A percentile compares a stretch with the other conserved stretches of the same genome.
These are phyloP conservation scores for Yamadazyma sp. DNA, from an alignment of 1,139 yeast species.

Conservation along the genomic window DNA sequence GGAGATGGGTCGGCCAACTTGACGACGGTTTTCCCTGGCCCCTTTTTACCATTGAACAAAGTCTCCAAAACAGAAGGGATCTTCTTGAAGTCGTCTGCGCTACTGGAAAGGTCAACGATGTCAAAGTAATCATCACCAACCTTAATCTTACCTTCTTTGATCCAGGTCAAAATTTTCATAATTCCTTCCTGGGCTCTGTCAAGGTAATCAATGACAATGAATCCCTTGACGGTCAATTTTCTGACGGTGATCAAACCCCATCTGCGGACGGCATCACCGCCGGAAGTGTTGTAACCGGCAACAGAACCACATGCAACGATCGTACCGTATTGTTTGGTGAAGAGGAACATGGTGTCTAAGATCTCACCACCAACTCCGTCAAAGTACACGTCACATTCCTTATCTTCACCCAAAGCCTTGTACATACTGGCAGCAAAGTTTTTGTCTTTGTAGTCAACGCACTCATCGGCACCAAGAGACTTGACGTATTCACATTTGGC, in stretches of 20 bases:
- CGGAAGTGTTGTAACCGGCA: slow-evolving; percentile 52
- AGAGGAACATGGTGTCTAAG: slow-evolving; percentile 46
- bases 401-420: slow-evolving; percentile 45
- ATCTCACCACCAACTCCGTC: slow-evolving; percentile 69
- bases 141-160: slow-evolving; percentile 43
- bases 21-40: slow-evolving; percentile 37
- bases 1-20: slow-evolving; percentile 22
- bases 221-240: slow-evolving; percentile 50
- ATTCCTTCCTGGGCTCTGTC: slow-evolving; percentile 37
- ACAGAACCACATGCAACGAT: slow-evolving; percentile 65
- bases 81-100: slow-evolving; percentile 20
- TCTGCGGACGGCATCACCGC: slow-evolving; percentile 30
- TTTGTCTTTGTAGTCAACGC: slow-evolving; percentile 55
- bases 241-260: slow-evolving; percentile 48
- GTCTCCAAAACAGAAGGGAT: slow-evolving; percentile 31
- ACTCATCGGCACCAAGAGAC: slow-evolving; percentile 53
- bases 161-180: slow-evolving; percentile 28
- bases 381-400: slow-evolving; percentile 45
- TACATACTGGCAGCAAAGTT: slow-evolving; percentile 42
- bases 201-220: slow-evolving; percentile 41
- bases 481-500: slow-evolving; percentile 58
- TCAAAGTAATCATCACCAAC: slow-evolving; percentile 21
- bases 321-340: slow-evolving; percentile 42
- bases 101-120: slow-evolving; percentile 27
- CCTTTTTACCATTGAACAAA: slow-evolving; percentile 32